Conservation (phyloP, 352 stramenopile species). For the Hyaloperonospora arabidopsidis region DNA sequence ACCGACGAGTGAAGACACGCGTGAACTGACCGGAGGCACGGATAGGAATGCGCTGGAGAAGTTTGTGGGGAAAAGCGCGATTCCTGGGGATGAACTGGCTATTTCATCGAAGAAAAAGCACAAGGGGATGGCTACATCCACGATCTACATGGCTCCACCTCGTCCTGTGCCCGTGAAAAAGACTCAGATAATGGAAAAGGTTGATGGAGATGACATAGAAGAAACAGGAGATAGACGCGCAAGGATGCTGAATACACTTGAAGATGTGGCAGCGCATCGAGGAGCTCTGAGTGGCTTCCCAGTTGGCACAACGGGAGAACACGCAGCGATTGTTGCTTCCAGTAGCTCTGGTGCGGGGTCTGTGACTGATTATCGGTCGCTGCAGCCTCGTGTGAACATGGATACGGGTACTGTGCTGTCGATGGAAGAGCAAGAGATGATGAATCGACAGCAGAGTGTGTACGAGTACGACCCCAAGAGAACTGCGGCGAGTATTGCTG, state of each 20-base stretch:
- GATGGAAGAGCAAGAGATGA: conserved; percentile 64
- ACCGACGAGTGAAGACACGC: background rate
- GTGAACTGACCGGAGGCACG: conserved; percentile 3
- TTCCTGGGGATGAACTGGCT: conserved; percentile 1
- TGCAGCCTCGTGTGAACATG: conserved; percentile 58
- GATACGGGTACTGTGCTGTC: conserved; percentile 54
- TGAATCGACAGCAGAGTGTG: conserved; percentile 79
- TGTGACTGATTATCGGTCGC: conserved; percentile 7
- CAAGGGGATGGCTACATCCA: conserved; percentile 39
- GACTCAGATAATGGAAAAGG: background rate
- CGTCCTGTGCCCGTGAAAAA: conserved; percentile 44
- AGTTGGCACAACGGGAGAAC: conserved; percentile 40
- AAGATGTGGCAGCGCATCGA: conserved; percentile 38
- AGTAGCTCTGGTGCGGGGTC: background rate
- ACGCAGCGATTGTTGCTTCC: conserved; percentile 20
- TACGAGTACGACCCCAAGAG: conserved; percentile 73
- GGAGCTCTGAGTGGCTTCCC: conserved; percentile 68
- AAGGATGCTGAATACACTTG: conserved; percentile 39
- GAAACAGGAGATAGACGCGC: conserved; percentile 9
- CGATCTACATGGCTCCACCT: conserved; percentile 63
- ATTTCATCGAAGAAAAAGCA: conserved; percentile 9
- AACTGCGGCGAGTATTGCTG: conserved; percentile 27
- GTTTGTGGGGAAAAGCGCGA: conserved; percentile 26
- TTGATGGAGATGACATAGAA: conserved; percentile 1
- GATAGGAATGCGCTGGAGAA: conserved; percentile 18